Evolutionary conservation across 1,284 basidiomycete genomes (phyloP), one percentile per base, ranked within the genome.

Genomic region (Cutaneotrichosporon arboriforme): DNA sequence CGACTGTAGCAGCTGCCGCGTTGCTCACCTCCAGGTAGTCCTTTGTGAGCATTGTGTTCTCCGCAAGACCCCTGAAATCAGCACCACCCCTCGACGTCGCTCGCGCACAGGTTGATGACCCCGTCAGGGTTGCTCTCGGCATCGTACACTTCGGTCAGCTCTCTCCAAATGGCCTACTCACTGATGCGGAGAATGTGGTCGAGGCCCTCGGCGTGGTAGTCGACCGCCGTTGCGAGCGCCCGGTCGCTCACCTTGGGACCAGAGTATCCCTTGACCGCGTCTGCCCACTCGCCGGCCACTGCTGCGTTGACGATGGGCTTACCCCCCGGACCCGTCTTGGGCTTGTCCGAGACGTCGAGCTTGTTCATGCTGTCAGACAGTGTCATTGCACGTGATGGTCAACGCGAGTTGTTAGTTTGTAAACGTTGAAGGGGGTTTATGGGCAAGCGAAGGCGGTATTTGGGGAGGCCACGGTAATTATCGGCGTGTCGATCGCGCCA

Each of bases 1-100:
- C 18, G 17, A 4, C 17, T 5, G 38, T 21, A n/a, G 4, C 18
- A 20, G 5, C n/a, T 20, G 9, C 31, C 12, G 7, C 33, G 33
- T 23, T n/a, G 35, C 46, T 15, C 18, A 51, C 49, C 22, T 44
- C 53, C 31, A 55, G 49, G 46, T 59, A 59, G 41, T 59, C 57
- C 3, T 40, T 20, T n/a, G 46, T 52, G 35, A 48, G 22, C 13
- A 59, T 46, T 38, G 57, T 51, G 57, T 59, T 59, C 54, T 59
- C 57, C 12, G 57, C 57, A 14, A 59, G 47, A n/a, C 51, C 57
- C 26, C 53, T 55, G 43, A 8, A 4, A 48, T 51, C 23, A 50
- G 53, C 8, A 18, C n/a, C n/a, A n/a, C n/a, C 12, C 4, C 37
- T 2, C 46, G 14, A 18, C 9, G 5, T 8, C 15, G 3, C 22